These are phyloP conservation scores for Sarocladium brachiariae DNA, from an alignment of 2,329 filamentous ascomycete genomes.

Conservation along the genomic window DNA sequence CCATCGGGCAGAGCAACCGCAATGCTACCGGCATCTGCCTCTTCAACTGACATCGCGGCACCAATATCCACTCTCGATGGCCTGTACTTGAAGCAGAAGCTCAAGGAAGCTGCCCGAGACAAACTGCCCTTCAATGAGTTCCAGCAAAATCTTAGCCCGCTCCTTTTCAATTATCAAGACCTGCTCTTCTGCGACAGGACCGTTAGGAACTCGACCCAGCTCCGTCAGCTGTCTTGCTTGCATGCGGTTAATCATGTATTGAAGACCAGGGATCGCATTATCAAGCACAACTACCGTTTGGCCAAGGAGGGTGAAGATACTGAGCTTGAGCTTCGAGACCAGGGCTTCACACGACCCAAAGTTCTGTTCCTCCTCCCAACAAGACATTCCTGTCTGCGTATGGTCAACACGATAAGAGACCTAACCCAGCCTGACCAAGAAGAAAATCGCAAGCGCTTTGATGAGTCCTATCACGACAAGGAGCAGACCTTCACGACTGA, in stretches of 20 bases:
- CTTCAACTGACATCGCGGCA: slow-evolving; percentile 24
- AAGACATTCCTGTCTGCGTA: slow-evolving; percentile 73
- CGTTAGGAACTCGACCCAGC: slow-evolving; percentile 55
- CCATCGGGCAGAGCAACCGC: slow-evolving; percentile 42
- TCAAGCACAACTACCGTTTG: slow-evolving; percentile 85
- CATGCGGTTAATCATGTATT: slow-evolving; percentile 89
- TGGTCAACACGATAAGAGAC: slow-evolving; percentile 68
- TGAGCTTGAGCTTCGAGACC: slow-evolving; percentile 74
- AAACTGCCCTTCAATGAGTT: slow-evolving; percentile 53
- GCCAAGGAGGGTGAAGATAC: slow-evolving; percentile 56
- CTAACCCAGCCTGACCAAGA: slow-evolving; percentile 81
- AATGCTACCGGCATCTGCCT: slow-evolving; percentile 36
- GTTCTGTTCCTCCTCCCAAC: slow-evolving; percentile 87
- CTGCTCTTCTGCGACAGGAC: slow-evolving; percentile 69
- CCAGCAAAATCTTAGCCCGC: slow-evolving; percentile 59
- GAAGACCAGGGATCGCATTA: slow-evolving; percentile 83
- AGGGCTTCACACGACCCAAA: slow-evolving; percentile 93
- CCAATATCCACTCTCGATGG: slow-evolving; percentile 34
- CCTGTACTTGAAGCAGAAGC: slow-evolving; percentile 63
- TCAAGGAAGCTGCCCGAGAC: slow-evolving; percentile 48
- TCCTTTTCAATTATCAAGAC: slow-evolving; percentile 78
- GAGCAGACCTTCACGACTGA: slow-evolving; percentile 59
- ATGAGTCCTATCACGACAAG: slow-evolving; percentile 70
- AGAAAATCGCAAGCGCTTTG: slow-evolving; percentile 89
- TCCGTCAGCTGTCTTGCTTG: slow-evolving; percentile 69